Base-by-base conservation (phyloP, 2,329 filamentous ascomycete genomes). In the Trichoderma sp. region DNA sequence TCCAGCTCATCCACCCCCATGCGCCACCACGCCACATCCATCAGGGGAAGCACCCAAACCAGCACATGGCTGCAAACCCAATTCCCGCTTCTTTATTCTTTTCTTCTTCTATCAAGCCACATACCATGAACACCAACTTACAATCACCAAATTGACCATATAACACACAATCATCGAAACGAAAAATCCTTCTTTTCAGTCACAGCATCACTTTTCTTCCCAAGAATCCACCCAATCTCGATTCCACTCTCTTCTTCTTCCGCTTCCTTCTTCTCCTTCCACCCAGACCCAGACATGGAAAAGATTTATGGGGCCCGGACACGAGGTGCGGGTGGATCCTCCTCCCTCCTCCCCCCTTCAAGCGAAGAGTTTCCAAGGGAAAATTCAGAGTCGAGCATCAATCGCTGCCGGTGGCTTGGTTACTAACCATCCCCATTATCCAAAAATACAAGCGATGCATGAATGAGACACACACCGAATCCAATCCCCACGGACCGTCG, bases 241-340 rank as follows among this genome's bases (percentile, higher is more conserved):
- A 59, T n/a, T 39, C 30, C 15, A 39, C 34, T 39, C 34, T 10
- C 34, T 39, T 39, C 34, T 39, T 39, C 34, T 12, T 39, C 34
- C 3, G 34, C 30, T 30, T 14, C 12, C 10, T 39, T 14, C 34
- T 39, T 39, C 34, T 12, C 12, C 34, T 39, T 39, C 34, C 34
- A 39, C 34, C 34, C 10, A 39, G 14, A 39, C 6, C 47, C n/a
- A 19, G 14, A 14, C 17, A 50, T 12, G 17, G 17, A 30, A 30
- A 12, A 28, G 10, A 39, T 39, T 39, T 39, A 14, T 39, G 26
- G 17, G 7, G 21, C 15, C 17, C 44, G 52, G 54, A 51, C 63
- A 59, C 63, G 63, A 64, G 63, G 63, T 64, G 63, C 63, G 63
- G 19, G 63, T 64, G 63, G 63, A 54, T 6, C 52, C 34, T 39